Evolutionary conservation across 1,284 basidiomycete species (phyloP).

Genomic region (Malassezia nana): DNA sequence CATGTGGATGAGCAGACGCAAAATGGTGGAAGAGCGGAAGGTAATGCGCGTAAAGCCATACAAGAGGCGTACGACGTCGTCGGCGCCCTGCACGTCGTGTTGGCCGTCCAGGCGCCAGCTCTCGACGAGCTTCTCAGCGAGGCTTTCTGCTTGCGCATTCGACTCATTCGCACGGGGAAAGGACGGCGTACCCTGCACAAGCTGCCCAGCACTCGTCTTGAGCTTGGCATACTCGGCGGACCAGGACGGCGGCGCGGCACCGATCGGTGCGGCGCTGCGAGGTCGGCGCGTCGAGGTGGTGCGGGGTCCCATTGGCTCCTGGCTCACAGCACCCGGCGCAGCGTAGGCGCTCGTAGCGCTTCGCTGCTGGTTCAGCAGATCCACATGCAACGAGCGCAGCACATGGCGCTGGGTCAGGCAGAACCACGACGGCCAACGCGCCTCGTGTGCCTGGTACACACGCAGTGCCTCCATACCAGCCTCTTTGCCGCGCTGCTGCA

Average conservation of each 20-base stretch:
- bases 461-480: slow-evolving; percentile 34
- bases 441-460: slow-evolving; percentile 41
- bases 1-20: slow-evolving; percentile 32
- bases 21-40: slow-evolving; percentile 41
- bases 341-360: slow-evolving; percentile 23
- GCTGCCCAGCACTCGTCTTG: slow-evolving; percentile 21
- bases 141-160: slow-evolving; percentile 69
- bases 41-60: slow-evolving; percentile 37
- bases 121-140: slow-evolving; percentile 69
- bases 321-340: slow-evolving; percentile 17
- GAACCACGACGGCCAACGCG: slow-evolving; percentile 40
- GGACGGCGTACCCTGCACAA: slow-evolving; percentile 52
- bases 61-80: slow-evolving; percentile 40
- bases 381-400: slow-evolving; percentile 36
- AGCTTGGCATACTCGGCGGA: slow-evolving; percentile 34
- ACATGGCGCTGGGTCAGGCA: slow-evolving; percentile 40
- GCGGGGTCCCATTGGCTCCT: not conserved
- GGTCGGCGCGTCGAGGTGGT: slow-evolving; percentile 40
- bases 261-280: slow-evolving; percentile 18
- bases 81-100: slow-evolving; percentile 33
- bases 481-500: slow-evolving; percentile 25
- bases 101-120: slow-evolving; percentile 59
- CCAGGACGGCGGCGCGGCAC: slow-evolving; percentile 31
- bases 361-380: slow-evolving; percentile 31
- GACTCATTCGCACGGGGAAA: slow-evolving; percentile 77